Percentiles rank a stretch among this genome's conserved stretches.
Evolutionary conservation across 805 yeast species (phyloP).

Genomic region (Saccharomyces paradoxus): DNA sequence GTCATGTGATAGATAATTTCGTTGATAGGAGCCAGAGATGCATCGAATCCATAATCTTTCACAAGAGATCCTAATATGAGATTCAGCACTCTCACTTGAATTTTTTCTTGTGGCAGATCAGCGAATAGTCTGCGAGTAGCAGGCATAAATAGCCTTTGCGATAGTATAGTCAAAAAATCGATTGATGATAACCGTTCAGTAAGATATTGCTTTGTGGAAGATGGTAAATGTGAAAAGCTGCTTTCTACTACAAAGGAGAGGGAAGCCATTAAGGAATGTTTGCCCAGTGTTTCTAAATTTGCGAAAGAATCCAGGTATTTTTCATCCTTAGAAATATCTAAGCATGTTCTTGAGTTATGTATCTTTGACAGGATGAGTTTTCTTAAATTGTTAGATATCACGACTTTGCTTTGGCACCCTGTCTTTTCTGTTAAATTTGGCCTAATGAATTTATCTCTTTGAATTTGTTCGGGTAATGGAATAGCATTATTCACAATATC

Average conservation of each 20-base stretch:
- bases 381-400: constrained; percentile 11
- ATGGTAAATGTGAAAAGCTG: constrained; percentile 45
- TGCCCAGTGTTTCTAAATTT: constrained; percentile 51
- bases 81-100: constrained; percentile 43
- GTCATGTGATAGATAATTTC: constrained; percentile 59
- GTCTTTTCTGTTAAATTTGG: background rate
- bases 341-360: constrained; percentile 57
- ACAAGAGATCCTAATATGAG: constrained; percentile 61
- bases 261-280: constrained; percentile 45
- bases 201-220: constrained; percentile 45
- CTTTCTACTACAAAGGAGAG: constrained; percentile 57
- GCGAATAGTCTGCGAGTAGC: constrained; percentile 29
- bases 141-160: constrained; percentile 17
- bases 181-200: constrained; percentile 37
- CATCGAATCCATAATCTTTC: constrained; percentile 75
- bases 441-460: background rate
- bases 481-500: constrained; percentile 20
- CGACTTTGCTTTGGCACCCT: background rate
- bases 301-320: constrained; percentile 28
- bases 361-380: constrained; percentile 40
- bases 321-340: constrained; percentile 33
- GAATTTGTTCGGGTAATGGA: constrained; percentile 16
- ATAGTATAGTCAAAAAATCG: constrained; percentile 28
- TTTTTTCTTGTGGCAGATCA: constrained; percentile 36
- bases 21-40: constrained; percentile 53